These are phyloP conservation scores for Pleurotus citrinopileatus DNA, from an alignment of 768 basidiomycete species.

Conservation along the genomic window DNA sequence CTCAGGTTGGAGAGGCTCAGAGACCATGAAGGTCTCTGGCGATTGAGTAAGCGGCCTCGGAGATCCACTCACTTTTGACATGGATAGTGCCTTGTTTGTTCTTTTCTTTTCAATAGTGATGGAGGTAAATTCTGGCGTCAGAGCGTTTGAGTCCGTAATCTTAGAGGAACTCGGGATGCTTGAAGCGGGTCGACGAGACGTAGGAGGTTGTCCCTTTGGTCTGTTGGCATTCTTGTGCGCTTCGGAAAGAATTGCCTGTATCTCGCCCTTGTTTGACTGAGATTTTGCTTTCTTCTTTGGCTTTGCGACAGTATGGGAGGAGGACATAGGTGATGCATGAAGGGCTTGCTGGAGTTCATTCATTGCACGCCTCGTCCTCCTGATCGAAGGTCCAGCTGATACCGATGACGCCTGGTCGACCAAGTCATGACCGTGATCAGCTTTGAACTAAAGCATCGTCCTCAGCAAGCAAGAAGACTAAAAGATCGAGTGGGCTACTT, in stretches of 20 bases:
- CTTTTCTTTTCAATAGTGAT: not conserved
- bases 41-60: slow-evolving; percentile 3
- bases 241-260: not conserved
- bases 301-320: slow-evolving; percentile 22
- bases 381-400: slow-evolving; percentile 42
- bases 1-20: not conserved
- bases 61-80: not conserved
- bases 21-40: not conserved
- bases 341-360: slow-evolving; percentile 50
- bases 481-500: slow-evolving; percentile 21
- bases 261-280: not conserved
- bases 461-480: slow-evolving; percentile 10
- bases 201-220: not conserved
- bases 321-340: slow-evolving; percentile 24
- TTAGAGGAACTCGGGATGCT: slow-evolving; percentile 24
- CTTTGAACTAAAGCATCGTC: slow-evolving; percentile 47
- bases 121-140: slow-evolving; percentile 3
- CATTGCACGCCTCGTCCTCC: slow-evolving; percentile 59
- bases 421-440: slow-evolving; percentile 49
- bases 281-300: slow-evolving; percentile 21
- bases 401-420: slow-evolving; percentile 39
- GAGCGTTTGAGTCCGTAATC: slow-evolving; percentile 29
- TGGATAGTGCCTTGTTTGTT: too few species aligned
- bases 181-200: slow-evolving; percentile 28
- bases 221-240: not conserved